Evolutionary conservation across 2,329 filamentous ascomycete species (phyloP).

Genomic region (Colletotrichum gloeosporioides): DNA sequence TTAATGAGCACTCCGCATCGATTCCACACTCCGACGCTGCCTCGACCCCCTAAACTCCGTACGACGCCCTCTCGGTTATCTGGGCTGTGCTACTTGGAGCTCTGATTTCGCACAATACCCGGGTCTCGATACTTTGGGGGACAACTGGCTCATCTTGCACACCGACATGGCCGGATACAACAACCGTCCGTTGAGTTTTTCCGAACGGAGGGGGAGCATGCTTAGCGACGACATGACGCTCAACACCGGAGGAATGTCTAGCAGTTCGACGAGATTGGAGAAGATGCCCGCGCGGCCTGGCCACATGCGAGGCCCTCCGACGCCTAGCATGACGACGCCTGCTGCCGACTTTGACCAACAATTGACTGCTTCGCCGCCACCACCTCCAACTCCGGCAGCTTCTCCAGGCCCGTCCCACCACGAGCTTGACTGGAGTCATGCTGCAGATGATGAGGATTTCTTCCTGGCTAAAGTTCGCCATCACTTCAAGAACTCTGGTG

Average conservation of each 20-base stretch:
- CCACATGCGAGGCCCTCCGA: constrained; percentile 63
- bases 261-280: constrained; percentile 51
- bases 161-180: constrained; percentile 48
- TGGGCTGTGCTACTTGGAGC: background rate
- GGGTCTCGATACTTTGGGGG: background rate
- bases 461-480: constrained; percentile 80
- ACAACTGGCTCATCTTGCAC: background rate
- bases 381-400: constrained; percentile 69
- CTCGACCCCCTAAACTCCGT: background rate
- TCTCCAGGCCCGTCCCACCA: constrained; percentile 67
- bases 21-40: background rate
- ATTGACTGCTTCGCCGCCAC: constrained; percentile 65
- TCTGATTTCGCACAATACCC: background rate
- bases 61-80: background rate
- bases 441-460: constrained; percentile 81
- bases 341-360: constrained; percentile 68
- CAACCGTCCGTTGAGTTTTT: constrained; percentile 60
- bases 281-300: constrained; percentile 56
- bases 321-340: constrained; percentile 70
- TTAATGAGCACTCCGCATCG: constrained; percentile 8
- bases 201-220: constrained; percentile 64
- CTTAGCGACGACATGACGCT: constrained; percentile 64
- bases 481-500: constrained; percentile 79
- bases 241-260: constrained; percentile 49
- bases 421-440: constrained; percentile 76